Conservation (phyloP, 805 yeast genomes). For the Suhomyces sp. region DNA sequence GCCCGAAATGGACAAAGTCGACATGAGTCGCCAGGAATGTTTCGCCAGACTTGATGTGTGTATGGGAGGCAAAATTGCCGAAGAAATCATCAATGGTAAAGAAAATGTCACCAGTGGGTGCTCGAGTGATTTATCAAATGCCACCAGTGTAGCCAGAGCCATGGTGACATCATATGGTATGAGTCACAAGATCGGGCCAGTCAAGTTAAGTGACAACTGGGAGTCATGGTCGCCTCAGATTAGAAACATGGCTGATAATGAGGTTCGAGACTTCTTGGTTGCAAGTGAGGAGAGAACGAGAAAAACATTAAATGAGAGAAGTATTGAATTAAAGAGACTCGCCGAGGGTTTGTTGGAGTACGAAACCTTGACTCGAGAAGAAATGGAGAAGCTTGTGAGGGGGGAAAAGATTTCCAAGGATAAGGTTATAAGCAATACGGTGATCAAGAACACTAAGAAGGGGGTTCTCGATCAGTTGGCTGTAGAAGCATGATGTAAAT, state of each 20-base stretch:
- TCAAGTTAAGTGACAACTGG: slow-evolving; percentile 87
- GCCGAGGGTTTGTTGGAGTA: slow-evolving; percentile 94
- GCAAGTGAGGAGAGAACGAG: slow-evolving; percentile 81
- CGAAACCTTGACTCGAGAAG: slow-evolving; percentile 89
- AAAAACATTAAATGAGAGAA: slow-evolving; percentile 55
- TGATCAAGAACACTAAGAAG: slow-evolving; percentile 28
- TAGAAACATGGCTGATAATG: slow-evolving; percentile 88
- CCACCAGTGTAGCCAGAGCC: slow-evolving; percentile 90
- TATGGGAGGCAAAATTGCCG: slow-evolving; percentile 99
- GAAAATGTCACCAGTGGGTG: slow-evolving; percentile 96
- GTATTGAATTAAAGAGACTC: slow-evolving; percentile 72
- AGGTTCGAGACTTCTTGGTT: slow-evolving; percentile 72
- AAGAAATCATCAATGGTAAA: slow-evolving; percentile 85
- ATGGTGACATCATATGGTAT: slow-evolving; percentile 97
- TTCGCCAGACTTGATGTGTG: slow-evolving; percentile 91
- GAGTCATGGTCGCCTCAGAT: slow-evolving; percentile 89
- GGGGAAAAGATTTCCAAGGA: slow-evolving; percentile 75
- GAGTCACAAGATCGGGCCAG: slow-evolving; percentile 93
- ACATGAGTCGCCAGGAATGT: slow-evolving; percentile 85
- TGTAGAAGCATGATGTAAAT: slow-evolving; percentile 15
- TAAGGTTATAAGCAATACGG: slow-evolving; percentile 71
- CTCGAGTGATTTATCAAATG: slow-evolving; percentile 83
- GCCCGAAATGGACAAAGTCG: slow-evolving; percentile 98
- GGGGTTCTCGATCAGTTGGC: slow-evolving; percentile 18
- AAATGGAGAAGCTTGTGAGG: slow-evolving; percentile 78